Conservation (phyloP, 495 filamentous ascomycete genomes). For the Copromyces sp. region DNA sequence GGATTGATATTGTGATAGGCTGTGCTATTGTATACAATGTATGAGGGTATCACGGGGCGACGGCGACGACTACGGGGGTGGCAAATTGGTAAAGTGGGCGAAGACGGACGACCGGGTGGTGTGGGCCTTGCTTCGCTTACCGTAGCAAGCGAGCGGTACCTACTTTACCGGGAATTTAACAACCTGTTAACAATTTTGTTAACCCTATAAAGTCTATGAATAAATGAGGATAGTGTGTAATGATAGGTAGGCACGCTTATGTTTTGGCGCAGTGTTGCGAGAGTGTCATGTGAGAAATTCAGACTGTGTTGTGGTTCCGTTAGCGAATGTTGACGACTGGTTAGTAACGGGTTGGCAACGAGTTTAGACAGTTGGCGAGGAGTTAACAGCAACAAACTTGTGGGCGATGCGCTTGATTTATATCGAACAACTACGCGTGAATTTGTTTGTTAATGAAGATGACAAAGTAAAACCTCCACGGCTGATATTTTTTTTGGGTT, state of each 20-base stretch:
- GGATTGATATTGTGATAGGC: too few relatives aligned
- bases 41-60: background rate
- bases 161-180: background rate
- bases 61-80: too few relatives aligned
- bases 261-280: background rate
- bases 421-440: background rate
- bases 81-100: background rate
- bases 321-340: background rate
- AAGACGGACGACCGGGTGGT: background rate
- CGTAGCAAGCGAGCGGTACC: background rate
- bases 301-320: background rate
- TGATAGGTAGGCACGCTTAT: background rate
- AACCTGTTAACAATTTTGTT: background rate
- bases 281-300: background rate
- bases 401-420: background rate
- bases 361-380: background rate
- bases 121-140: background rate
- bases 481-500: background rate
- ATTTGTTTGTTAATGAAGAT: background rate
- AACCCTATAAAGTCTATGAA: background rate
- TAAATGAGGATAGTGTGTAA: background rate
- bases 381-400: background rate
- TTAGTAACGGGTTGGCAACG: background rate
- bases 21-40: background rate
- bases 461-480: background rate